Percentiles rank a stretch among this genome's conserved stretches.
Evolutionary conservation across 495 filamentous ascomycete genomes (phyloP).

Genomic region (Aspergillus kassunensis): DNA sequence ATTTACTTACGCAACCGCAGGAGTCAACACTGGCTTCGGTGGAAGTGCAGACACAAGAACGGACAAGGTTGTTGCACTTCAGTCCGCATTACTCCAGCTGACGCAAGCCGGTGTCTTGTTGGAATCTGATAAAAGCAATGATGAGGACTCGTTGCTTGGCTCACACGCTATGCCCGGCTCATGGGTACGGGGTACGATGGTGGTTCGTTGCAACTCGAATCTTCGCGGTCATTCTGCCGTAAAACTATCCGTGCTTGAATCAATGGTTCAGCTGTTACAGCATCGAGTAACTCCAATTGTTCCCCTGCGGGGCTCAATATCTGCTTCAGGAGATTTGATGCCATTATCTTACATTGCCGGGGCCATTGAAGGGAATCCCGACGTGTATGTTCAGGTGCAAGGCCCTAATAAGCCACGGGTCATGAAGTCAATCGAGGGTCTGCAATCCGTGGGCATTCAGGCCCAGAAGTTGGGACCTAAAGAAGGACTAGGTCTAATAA

Average conservation of each 20-base stretch:
- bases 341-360: conserved; percentile 61
- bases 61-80: conserved; percentile 39
- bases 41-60: conserved; percentile 57
- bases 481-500: conserved; percentile 62
- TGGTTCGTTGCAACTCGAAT: conserved; percentile 53
- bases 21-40: conserved; percentile 67
- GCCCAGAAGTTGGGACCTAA: conserved; percentile 28
- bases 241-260: conserved; percentile 44
- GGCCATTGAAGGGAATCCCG: conserved; percentile 53
- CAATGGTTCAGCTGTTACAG: conserved; percentile 43
- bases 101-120: conserved; percentile 50
- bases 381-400: conserved; percentile 21
- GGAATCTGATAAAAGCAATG: conserved; percentile 20
- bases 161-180: conserved; percentile 43
- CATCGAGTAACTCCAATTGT: conserved; percentile 49
- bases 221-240: conserved; percentile 58
- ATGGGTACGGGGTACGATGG: conserved; percentile 55
- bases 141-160: conserved; percentile 17
- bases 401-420: neutral
- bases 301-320: conserved; percentile 57
- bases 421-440: conserved; percentile 21
- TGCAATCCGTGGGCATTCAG: conserved; percentile 12
- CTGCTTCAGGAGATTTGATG: conserved; percentile 59
- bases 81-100: conserved; percentile 49
- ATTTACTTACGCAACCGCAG: conserved; percentile 17